These are phyloP conservation scores for Quercus lobata DNA, from an alignment of 331 rosid genomes.

Conservation along the genomic window DNA sequence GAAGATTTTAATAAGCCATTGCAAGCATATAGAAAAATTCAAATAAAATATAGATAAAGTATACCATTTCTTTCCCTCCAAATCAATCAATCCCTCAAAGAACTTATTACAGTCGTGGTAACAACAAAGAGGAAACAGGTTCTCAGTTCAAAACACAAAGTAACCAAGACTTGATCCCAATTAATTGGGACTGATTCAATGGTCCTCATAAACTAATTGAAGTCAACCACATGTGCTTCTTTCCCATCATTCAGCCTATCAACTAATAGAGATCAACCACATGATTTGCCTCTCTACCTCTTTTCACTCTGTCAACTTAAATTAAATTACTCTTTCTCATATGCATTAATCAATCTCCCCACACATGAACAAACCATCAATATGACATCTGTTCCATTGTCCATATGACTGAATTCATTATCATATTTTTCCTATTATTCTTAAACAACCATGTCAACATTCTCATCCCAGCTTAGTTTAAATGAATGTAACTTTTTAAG, in stretches of 20 bases:
- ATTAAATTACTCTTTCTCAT: background rate
- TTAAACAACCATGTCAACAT: background rate
- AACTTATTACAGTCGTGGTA: background rate
- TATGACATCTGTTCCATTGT: background rate
- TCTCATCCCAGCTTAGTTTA: background rate
- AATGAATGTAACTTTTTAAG: no score
- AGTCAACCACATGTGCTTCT: background rate
- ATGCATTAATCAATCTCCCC: background rate
- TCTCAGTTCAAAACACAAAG: background rate
- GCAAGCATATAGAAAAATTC: background rate
- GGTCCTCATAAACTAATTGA: background rate
- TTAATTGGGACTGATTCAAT: background rate
- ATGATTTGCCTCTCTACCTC: background rate
- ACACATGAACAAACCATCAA: background rate
- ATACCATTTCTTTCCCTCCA: background rate
- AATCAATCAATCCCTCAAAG: background rate
- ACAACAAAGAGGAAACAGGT: background rate
- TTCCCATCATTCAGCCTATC: background rate
- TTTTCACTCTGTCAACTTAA: background rate
- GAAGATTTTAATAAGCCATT: background rate
- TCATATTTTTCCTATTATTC: background rate
- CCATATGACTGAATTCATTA: background rate
- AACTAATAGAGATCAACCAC: background rate
- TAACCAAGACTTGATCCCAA: background rate
- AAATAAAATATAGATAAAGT: background rate